Evolutionary conservation across 495 filamentous ascomycete species (phyloP), one percentile per base, ranked within the genome.

Genomic region (Platismatia glauca): DNA sequence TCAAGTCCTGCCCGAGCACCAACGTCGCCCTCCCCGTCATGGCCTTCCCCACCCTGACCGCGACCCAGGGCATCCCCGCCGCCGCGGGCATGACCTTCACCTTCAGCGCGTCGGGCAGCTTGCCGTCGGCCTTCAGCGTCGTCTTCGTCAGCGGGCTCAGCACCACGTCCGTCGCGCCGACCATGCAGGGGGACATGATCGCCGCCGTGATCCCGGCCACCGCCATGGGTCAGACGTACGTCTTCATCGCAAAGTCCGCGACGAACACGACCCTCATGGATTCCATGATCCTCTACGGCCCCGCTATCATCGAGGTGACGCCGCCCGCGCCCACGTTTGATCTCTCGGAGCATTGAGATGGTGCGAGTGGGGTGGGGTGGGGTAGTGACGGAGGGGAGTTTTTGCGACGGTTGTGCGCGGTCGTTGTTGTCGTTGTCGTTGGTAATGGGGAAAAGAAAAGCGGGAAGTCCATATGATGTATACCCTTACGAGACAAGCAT

Each of bases 11-110:
- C 69, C 84, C 84, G 1, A 55, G 66, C 7, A 71, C 63, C 55
- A 83, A 85, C 67, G 73, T 76, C 3, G 64, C 71, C 22, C 73
- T 86, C 1, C 79, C 81, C 1, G 76, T 86, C 52, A 83, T 76
- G 67, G 75, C 82, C 0, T 85, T 82, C 71, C 77, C 80, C 2
- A 58, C 71, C n/a, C 61, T 82, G 9, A 65, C 68, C n/a, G 67
- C 69, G 52, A 66, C 34, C 39, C 37, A 70, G 67, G 70, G 55
- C 34, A 22, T 6, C 4, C 59, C 59, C 3, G 53, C 59, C 50
- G 22, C 35, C 59, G 35, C 41, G 24, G 50, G 50, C 1, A 60
- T 59, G 0, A 4, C 46, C 29, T 64, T 66, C 37, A 60, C 57
- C 7, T 64, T 64, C 37, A 22, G 20, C 37, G 61, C 52, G 0